A percentile compares a stretch with the other conserved stretches of the same genome.
Evolutionary conservation across 805 yeast species (phyloP).

Genomic region (Candida corydali): DNA sequence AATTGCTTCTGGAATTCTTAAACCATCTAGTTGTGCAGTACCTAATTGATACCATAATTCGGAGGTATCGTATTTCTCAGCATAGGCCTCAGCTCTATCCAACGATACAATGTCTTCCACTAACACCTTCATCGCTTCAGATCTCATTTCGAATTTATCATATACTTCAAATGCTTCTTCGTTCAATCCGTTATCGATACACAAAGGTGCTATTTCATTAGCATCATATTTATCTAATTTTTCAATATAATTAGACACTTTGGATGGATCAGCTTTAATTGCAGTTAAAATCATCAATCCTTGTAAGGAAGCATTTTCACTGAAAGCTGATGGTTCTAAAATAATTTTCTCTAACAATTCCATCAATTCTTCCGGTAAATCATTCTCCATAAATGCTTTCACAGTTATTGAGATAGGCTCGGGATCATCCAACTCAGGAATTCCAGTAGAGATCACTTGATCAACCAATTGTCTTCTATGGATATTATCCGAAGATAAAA

Average conservation of each 20-base stretch:
- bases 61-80: conserved; percentile 80
- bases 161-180: conserved; percentile 96
- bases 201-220: conserved; percentile 86
- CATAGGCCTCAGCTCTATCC: conserved; percentile 91
- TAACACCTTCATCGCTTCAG: conserved; percentile 82
- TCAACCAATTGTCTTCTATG: conserved; percentile 92
- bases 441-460: conserved; percentile 92
- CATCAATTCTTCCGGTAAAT: conserved; percentile 86
- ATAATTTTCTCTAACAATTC: conserved; percentile 94
- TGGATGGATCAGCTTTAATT: conserved; percentile 86
- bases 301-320: conserved; percentile 91
- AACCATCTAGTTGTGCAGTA: conserved; percentile 91
- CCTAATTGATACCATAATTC: conserved; percentile 95
- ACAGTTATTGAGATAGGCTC: conserved; percentile 92
- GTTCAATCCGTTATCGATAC: conserved; percentile 79
- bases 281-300: conserved; percentile 92
- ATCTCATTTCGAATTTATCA: conserved; percentile 72
- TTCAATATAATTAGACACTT: conserved; percentile 80
- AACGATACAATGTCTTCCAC: conserved; percentile 91
- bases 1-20: conserved; percentile 87
- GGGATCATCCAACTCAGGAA: conserved; percentile 89
- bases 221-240: conserved; percentile 89
- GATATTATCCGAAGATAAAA: conserved; percentile 66
- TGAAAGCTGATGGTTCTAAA: conserved; percentile 95
- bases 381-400: conserved; percentile 93